phyloP scores from a whole-genome alignment of 345 rosid genomes.

The Citropsis articulata region DNA sequence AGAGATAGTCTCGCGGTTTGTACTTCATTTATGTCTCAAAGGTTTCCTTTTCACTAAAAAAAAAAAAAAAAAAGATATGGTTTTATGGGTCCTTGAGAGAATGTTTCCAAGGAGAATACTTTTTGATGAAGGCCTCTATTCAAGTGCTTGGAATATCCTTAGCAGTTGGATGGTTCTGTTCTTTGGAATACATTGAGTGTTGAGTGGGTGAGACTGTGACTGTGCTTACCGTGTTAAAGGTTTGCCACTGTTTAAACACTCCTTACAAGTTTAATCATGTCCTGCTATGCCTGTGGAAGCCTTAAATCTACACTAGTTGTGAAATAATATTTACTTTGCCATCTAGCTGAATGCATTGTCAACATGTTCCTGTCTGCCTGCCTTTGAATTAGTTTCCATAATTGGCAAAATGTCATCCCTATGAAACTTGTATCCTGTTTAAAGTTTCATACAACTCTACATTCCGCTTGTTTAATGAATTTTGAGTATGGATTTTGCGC shows the following conservation, averaged over 20 bases:
- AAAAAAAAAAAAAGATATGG: neutral
- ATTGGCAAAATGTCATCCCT: slow-evolving; percentile 5
- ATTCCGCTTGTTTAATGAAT: slow-evolving; percentile 8
- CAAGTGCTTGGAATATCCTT: slow-evolving; percentile 11
- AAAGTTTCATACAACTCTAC: slow-evolving; percentile 3
- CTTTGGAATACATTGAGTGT: slow-evolving; percentile 6
- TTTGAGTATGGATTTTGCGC: neutral
- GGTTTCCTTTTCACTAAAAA: neutral
- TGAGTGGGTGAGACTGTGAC: slow-evolving; percentile 12
- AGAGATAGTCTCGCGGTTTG: neutral
- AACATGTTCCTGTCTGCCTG: neutral
- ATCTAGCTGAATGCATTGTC: neutral
- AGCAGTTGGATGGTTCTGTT: neutral
- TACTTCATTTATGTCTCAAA: slow-evolving; percentile 14
- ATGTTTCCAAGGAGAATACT: neutral
- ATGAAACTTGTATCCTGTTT: neutral
- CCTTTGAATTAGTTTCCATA: neutral
- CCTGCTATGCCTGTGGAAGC: neutral
- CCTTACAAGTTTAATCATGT: slow-evolving; percentile 7
- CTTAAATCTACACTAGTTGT: neutral
- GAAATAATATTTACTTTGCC: neutral
- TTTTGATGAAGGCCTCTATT: slow-evolving; percentile 9
- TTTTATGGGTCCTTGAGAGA: slow-evolving; percentile 18
- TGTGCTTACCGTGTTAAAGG: neutral
- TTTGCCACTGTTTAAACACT: neutral